A percentile compares a stretch with the other conserved stretches of the same genome.
These are phyloP conservation scores for Teratosphaeria viscida DNA, from an alignment of 2,329 filamentous ascomycete genomes.

Conservation along the genomic window DNA sequence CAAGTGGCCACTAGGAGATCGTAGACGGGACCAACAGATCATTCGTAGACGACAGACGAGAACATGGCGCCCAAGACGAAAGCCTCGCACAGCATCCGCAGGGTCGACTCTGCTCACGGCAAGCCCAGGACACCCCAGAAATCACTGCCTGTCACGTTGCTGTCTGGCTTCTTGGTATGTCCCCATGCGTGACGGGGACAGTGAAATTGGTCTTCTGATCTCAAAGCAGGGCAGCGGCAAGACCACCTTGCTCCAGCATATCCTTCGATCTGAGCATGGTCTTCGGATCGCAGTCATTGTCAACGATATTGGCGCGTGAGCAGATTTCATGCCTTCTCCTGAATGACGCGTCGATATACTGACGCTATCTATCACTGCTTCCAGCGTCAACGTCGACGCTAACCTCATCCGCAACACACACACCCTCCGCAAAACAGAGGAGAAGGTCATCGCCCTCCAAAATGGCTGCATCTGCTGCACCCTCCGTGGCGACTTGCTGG, in stretches of 20 bases:
- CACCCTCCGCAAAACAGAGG: slow-evolving; percentile 21
- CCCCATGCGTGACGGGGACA: not conserved
- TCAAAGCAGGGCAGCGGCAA: not conserved
- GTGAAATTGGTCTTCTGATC: not conserved
- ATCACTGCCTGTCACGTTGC: not conserved
- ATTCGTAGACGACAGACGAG: not conserved
- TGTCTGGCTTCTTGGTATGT: not conserved
- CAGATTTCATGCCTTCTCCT: not conserved
- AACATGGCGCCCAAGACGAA: not conserved
- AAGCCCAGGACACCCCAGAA: not conserved
- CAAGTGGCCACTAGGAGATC: not conserved
- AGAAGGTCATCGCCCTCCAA: slow-evolving; percentile 25
- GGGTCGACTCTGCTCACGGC: not conserved
- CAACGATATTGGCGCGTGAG: not conserved
- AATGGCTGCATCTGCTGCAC: slow-evolving; percentile 67
- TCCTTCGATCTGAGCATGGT: not conserved
- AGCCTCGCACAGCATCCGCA: not conserved
- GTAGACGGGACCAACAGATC: not conserved
- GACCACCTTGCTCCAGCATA: not conserved
- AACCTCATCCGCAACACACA: slow-evolving; percentile 22
- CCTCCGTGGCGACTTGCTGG: slow-evolving; percentile 57
- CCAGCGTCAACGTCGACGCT: slow-evolving; percentile 23
- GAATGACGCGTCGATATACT: not conserved
- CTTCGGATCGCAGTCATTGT: not conserved
- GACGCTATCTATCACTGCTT: not conserved